Conservation (phyloP, 352 stramenopile genomes). For the Pythium inflatum region DNA sequence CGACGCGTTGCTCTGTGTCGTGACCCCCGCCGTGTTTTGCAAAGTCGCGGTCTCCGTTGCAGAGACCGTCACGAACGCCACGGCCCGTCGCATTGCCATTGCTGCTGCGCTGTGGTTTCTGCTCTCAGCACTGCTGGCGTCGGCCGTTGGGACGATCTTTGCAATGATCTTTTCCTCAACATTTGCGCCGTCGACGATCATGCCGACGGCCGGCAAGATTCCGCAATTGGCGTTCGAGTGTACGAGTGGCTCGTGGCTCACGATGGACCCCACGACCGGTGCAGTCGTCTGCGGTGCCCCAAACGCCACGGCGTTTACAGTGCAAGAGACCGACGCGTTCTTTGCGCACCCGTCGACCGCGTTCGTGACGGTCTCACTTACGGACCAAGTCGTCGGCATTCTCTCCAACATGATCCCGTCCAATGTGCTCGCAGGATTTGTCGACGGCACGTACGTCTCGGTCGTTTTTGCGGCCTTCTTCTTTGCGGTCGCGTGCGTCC, state of each 20-base stretch:
- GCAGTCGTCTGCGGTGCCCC: constrained; percentile 44
- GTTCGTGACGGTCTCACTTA: constrained; percentile 49
- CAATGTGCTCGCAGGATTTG: constrained; percentile 67
- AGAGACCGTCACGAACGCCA: constrained; percentile 37
- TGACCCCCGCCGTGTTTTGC: constrained; percentile 48
- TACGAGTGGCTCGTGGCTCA: constrained; percentile 46
- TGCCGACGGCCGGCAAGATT: background rate
- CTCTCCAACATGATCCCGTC: constrained; percentile 61
- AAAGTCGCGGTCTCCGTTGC: constrained; percentile 39
- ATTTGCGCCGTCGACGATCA: constrained; percentile 25
- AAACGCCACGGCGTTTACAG: constrained; percentile 48
- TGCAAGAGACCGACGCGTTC: constrained; percentile 54
- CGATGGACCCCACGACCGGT: constrained; percentile 31
- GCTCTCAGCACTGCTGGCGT: constrained; percentile 37
- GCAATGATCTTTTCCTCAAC: constrained; percentile 37
- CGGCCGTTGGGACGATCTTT: constrained; percentile 38
- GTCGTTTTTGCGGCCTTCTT: constrained; percentile 71
- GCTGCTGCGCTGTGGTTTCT: constrained; percentile 36
- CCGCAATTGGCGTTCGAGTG: constrained; percentile 35
- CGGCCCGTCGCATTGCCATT: constrained; percentile 30
- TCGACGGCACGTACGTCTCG: constrained; percentile 52
- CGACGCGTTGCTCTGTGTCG: constrained; percentile 41
- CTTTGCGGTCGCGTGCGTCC: constrained; percentile 59
- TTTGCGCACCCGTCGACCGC: constrained; percentile 42
- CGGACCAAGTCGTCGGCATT: constrained; percentile 70